Evolutionary conservation across 768 basidiomycete species (phyloP).

Genomic region (Fomitopsis serialis): DNA sequence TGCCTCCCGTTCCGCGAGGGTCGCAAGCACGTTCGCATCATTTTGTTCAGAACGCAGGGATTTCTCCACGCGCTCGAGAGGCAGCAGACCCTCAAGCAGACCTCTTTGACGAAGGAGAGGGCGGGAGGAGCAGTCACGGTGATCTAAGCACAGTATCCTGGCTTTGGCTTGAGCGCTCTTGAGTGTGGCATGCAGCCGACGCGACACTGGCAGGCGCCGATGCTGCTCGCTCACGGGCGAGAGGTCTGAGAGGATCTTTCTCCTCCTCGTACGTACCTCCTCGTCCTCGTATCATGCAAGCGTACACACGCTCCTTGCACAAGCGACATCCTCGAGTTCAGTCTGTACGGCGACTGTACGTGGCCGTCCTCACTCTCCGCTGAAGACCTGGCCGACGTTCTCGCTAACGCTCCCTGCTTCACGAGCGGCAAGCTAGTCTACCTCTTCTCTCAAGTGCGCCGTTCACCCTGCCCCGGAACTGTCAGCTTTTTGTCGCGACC

Average conservation of each 20-base stretch:
- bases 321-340: constrained; percentile 63
- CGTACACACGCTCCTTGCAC: no score
- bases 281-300: no score
- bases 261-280: constrained; percentile 66
- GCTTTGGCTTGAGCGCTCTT: no score
- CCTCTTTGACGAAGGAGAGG: no score
- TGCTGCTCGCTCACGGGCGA: constrained; percentile 81
- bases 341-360: constrained; percentile 85
- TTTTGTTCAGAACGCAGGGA: neutral
- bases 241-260: constrained; percentile 66
- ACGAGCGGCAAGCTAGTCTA: constrained; percentile 68
- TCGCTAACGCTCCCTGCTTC: constrained; percentile 78
- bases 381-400: constrained; percentile 61
- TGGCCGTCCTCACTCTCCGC: constrained; percentile 67
- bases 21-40: neutral
- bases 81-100: no score
- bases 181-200: neutral
- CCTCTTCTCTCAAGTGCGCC: constrained; percentile 83
- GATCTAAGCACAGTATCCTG: neutral
- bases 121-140: no score
- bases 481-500: no score
- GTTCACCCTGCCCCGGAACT: no score
- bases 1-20: no score
- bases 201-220: neutral
- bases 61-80: no score